phyloP scores from a whole-genome alignment of 1,284 basidiomycete species.

The Cryptococcus hybrid region DNA sequence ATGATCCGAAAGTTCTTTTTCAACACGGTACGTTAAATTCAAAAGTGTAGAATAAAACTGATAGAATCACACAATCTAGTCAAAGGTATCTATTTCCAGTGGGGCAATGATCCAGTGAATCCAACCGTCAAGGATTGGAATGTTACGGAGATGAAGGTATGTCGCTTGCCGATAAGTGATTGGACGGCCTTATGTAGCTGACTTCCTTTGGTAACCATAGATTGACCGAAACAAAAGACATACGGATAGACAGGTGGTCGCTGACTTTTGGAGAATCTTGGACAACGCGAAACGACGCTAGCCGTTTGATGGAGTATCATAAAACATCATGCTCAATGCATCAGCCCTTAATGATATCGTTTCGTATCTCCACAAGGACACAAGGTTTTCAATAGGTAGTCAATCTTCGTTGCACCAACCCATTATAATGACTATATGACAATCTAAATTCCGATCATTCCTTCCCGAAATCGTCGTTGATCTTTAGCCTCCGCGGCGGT shows the following conservation, averaged over 20 bases:
- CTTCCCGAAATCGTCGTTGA: too few relatives aligned
- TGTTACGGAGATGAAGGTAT: conserved; percentile 84
- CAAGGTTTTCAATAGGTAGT: too few relatives aligned
- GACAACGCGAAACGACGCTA: conserved; percentile 53
- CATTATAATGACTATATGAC: too few relatives aligned
- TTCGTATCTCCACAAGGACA: too few relatives aligned
- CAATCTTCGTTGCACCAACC: too few relatives aligned
- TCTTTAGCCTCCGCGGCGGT: too few relatives aligned
- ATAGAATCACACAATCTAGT: conserved; percentile 55
- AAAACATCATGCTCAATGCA: neutral
- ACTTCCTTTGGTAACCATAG: conserved; percentile 50
- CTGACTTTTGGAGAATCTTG: conserved; percentile 89
- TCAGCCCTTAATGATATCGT: too few relatives aligned
- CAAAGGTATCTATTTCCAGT: conserved; percentile 88
- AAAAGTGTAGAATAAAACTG: conserved; percentile 1
- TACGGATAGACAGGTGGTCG: conserved; percentile 92
- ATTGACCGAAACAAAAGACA: conserved; percentile 87
- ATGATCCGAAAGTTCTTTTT: conserved; percentile 84
- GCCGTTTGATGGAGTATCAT: neutral
- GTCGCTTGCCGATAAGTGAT: conserved; percentile 13
- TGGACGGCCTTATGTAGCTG: conserved; percentile 1
- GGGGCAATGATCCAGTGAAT: conserved; percentile 87
- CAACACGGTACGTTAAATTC: conserved; percentile 70
- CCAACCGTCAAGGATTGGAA: conserved; percentile 93
- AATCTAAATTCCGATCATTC: too few relatives aligned